Evolutionary conservation across 495 filamentous ascomycete genomes (phyloP), one percentile per base, ranked within the genome.

Genomic region (Elasticomyces elasticus): DNA sequence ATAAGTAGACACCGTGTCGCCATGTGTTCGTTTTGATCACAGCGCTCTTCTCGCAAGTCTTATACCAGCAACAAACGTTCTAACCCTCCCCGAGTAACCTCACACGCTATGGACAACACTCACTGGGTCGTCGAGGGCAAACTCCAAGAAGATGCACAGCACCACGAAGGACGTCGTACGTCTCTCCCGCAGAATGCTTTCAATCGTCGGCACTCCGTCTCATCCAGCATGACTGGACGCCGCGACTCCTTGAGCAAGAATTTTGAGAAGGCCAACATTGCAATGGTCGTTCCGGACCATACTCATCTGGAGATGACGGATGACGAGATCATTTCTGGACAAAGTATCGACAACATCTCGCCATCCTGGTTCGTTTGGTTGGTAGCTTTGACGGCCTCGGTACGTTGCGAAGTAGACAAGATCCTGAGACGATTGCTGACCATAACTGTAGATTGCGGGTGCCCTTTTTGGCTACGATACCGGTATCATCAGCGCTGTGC

Each of bases 401-500:
- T n/a, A n/a, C n/a, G n/a, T n/a, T n/a, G n/a, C n/a, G n/a, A n/a
- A n/a, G n/a, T n/a, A n/a, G n/a, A n/a, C n/a, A n/a, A n/a, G n/a
- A n/a, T n/a, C n/a, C n/a, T n/a, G n/a, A n/a, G n/a, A n/a, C n/a
- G n/a, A n/a, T n/a, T n/a, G n/a, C n/a, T n/a, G n/a, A n/a, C n/a
- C n/a, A n/a, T n/a, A n/a, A n/a, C n/a, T n/a, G 7, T 41, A 46
- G 17, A 55, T 60, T 42, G 61, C 41, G 26, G 54, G 54, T 30
- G 20, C 43, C 12, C 62, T 62, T 9, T 62, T 62, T 51, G 69
- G 73, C 11, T 76, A 75, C 49, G 73, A 76, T 52, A 75, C 74
- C 28, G 73, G 73, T 27, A 69, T 74, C 62, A 77, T 77, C 49
- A 73, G 70, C 11, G 72, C 71, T 0, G 69, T 75, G 12, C 61